Evolutionary conservation across 306 rosid genomes (phyloP), one percentile per base, ranked within the genome.

Genomic region (Vigna angularis): DNA sequence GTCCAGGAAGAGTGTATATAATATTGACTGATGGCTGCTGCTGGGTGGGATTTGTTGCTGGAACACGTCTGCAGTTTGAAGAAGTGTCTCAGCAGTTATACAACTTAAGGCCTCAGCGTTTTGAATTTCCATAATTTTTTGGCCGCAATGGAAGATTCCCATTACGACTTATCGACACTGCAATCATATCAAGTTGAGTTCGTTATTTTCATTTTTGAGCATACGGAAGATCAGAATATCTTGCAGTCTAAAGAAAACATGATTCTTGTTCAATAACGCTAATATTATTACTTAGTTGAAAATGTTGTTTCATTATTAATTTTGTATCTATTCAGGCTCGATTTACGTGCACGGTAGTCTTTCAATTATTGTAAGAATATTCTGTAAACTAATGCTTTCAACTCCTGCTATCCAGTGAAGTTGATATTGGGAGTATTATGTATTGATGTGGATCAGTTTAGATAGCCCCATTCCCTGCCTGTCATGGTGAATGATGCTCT

Each of bases 1-100:
- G 85, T 92, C 66, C 79, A 80, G 38, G 97, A 88, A 80, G 94
- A 85, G 68, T 32, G 40, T 58, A 85, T 24, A 13, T 88, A 79
- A 72, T 0, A 26, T 77, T 73, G 59, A 81, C 64, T 17, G 14
- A 38, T 20, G 69, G 32, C 32, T 40, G 32, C 44, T 58, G 48
- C 74, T 77, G 81, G 84, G 57, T 69, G 44, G 7, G 61, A 45
- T 66, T 62, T 53, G 61, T 72, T 52, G 42, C 52, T 45, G 59
- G 59, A 72, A 80, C 4, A 26, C 20, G 10, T 58, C 72, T 18
- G 34, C 61, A 49, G 70, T 74, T 82, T 36, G 32, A 11, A 22
- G 48, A 34, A 32, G 47, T 26, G 48, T 48, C 72, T 6, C 16
- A 40, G 50, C 16, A 66, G n/a, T 17, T 15, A 36, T 40, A 26